Evolutionary conservation across 2,329 filamentous ascomycete genomes (phyloP), one percentile per base, ranked within the genome.

Genomic region (Westerdykella aurantiaca): DNA sequence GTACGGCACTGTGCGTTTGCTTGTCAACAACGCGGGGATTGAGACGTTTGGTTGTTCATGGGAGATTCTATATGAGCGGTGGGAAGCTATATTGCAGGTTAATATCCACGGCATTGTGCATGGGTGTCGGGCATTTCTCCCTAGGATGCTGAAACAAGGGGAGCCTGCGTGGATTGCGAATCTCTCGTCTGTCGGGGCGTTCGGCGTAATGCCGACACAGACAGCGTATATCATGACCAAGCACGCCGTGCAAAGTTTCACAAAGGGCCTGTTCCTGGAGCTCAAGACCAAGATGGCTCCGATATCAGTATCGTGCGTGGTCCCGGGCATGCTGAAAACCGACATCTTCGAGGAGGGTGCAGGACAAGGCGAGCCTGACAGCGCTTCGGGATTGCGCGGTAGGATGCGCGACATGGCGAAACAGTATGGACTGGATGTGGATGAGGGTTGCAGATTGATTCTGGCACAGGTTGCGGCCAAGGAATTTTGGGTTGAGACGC

Each of bases 401-500:
- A 21, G 12, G n/a, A 37, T 37, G 35, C 35, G 17, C 17, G 35
- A 37, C 12, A 37, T 37, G 35, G 17, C 17, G 35, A 12, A 12
- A 17, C 4, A 18, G n/a, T 37, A 37, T 21, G 35, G 35, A 3
- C 4, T 37, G 35, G 18, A 37, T 37, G 18, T 37, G 12, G 35
- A 37, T 18, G 35, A 37, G 35, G 35, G 35, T 12, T 37, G 35
- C 18, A 37, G 35, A 12, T n/a, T n/a, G 35, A 37, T 37, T 37
- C 12, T 37, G 35, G 17, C 12, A 17, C 12, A 17, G n/a, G 17
- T 37, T 16, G 35, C 35, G n/a, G 35, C 12, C 12, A 37, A 37
- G 18, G 11, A 18, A 17, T 37, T 37, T 37, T 37, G 35, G 35
- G 17, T 37, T 37, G 35, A 37, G 12, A 37, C 35, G 17, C 35